Evolutionary conservation across 2,329 filamentous ascomycete species (phyloP).

Genomic region (Hypocrella siamensis): DNA sequence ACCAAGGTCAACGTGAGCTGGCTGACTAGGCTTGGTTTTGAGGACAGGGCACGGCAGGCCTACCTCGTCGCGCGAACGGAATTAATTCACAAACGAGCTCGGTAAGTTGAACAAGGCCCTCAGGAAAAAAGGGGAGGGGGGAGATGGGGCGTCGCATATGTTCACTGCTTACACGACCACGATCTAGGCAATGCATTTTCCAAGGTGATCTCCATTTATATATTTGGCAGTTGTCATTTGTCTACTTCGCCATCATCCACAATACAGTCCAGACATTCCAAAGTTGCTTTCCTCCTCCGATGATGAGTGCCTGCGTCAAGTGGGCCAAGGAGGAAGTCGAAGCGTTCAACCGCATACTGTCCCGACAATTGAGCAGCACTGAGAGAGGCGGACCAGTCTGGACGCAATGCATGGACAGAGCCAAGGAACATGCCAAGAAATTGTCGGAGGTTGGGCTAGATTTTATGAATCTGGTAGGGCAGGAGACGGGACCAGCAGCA

Average conservation of each 20-base stretch:
- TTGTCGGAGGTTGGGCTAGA: conserved; percentile 78
- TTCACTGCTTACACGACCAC: neutral
- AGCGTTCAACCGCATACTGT: conserved; percentile 71
- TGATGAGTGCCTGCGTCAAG: conserved; percentile 90
- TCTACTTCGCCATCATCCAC: conserved; percentile 86
- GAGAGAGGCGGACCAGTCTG: conserved; percentile 62
- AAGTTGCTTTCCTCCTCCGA: conserved; percentile 65
- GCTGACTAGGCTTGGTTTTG: conserved; percentile 75
- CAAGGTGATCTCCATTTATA: conserved; percentile 86
- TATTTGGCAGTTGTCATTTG: conserved; percentile 88
- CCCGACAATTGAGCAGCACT: conserved; percentile 74
- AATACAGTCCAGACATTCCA: conserved; percentile 89
- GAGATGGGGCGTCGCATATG: too few species aligned
- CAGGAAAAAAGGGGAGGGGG: too few species aligned
- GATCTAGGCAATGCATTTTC: conserved; percentile 71
- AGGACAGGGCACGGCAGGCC: conserved; percentile 74
- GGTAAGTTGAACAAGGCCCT: conserved; percentile 33
- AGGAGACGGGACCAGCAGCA: conserved; percentile 23
- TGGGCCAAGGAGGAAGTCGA: conserved; percentile 97
- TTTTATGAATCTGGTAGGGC: conserved; percentile 68
- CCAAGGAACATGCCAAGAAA: conserved; percentile 65
- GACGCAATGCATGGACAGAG: conserved; percentile 69
- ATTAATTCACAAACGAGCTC: conserved; percentile 65
- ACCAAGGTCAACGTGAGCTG: conserved; percentile 72
- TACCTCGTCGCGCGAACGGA: conserved; percentile 69